A percentile compares a stretch with the other conserved stretches of the same genome.
Evolutionary conservation across 2,329 filamentous ascomycete genomes (phyloP).

Genomic region (Neofusicoccum laricinum): DNA sequence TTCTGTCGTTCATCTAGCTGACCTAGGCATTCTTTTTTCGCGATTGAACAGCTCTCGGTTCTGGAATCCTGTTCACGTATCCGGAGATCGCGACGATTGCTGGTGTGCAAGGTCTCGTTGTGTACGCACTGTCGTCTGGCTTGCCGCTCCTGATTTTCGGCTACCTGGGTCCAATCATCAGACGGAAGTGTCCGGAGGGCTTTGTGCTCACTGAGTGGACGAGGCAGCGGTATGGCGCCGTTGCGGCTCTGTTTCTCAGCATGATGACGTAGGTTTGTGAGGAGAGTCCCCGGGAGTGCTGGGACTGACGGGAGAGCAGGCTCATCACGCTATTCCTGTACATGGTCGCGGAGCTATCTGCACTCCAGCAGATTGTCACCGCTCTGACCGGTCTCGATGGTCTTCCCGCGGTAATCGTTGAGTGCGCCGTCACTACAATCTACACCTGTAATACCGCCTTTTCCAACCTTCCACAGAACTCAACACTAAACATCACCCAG

Average conservation of each 20-base stretch:
- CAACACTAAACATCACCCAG: slow-evolving; percentile 39
- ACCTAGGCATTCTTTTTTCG: slow-evolving; percentile 28
- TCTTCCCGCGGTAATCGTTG: slow-evolving; percentile 72
- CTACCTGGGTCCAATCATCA: slow-evolving; percentile 71
- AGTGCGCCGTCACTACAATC: slow-evolving; percentile 74
- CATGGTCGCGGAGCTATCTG: slow-evolving; percentile 82
- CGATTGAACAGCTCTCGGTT: slow-evolving; percentile 65
- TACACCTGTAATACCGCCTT: slow-evolving; percentile 66
- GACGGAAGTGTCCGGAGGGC: slow-evolving; percentile 75
- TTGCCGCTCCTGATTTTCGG: slow-evolving; percentile 74
- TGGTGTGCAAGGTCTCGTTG: slow-evolving; percentile 73
- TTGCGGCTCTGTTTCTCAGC: slow-evolving; percentile 71
- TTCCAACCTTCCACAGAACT: background rate
- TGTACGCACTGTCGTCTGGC: slow-evolving; percentile 71
- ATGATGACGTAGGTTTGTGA: slow-evolving; percentile 58
- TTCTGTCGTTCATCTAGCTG: slow-evolving; percentile 22
- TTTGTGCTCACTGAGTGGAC: slow-evolving; percentile 86
- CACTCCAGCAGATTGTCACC: slow-evolving; percentile 74
- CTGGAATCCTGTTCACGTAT: slow-evolving; percentile 79
- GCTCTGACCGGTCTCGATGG: slow-evolving; percentile 72
- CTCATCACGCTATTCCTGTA: slow-evolving; percentile 80
- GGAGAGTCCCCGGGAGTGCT: background rate
- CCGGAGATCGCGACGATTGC: slow-evolving; percentile 76
- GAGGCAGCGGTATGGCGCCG: slow-evolving; percentile 69
- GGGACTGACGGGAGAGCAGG: slow-evolving; percentile 24